Base-by-base conservation (phyloP, 805 yeast species). In the Phaffomyces thermotolerans region DNA sequence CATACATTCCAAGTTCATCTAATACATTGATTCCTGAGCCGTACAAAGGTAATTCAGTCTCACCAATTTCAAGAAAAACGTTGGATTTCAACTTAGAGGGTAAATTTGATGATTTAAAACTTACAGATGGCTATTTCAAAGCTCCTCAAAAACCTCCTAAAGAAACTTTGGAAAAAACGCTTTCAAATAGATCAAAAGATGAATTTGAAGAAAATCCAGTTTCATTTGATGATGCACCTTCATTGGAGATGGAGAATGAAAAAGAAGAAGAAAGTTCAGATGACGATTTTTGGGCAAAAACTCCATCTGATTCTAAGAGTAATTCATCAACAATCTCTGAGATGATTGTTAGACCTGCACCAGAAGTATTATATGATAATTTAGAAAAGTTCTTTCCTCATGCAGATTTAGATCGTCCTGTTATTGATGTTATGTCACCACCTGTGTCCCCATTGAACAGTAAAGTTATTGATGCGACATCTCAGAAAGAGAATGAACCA, bases 351-450 rank as follows among this genome's bases (percentile, higher is more conserved):
- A 78, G 99, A 59, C 99, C 99, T 2, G 89, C 98, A 0, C 84
- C 95, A 1, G 98, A 91, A 57, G 95, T 86, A 35, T 83, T 93
- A 27, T 93, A 90, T 59, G 87, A 88, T 44, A 90, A 93, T 54
- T 73, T 93, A 49, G 99, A 93, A 52, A 77, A 78, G 56, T 93
- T 85, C 60, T 93, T 93, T 70, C 99, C 99, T 0, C 75, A 84
- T 53, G 81, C 97, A 0, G 91, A 91, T 63, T 72, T 93, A 47
- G 99, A 93, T 59, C 84, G 83, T 54, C 95, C 97, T 3, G 87
- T 93, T 30, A 76, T 91, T 22, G 95, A 84, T 50, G 79, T 84
- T 2, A 72, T 72, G 0, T 64, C 77, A 5, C 79, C 85, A 0
- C 84, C 87, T 1, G 66, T 70, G 0, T 75, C 80, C 0, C 80